Evolutionary conservation across 176 grass and related monocot species (phyloP).

Genomic region (Carex myosuroides): DNA sequence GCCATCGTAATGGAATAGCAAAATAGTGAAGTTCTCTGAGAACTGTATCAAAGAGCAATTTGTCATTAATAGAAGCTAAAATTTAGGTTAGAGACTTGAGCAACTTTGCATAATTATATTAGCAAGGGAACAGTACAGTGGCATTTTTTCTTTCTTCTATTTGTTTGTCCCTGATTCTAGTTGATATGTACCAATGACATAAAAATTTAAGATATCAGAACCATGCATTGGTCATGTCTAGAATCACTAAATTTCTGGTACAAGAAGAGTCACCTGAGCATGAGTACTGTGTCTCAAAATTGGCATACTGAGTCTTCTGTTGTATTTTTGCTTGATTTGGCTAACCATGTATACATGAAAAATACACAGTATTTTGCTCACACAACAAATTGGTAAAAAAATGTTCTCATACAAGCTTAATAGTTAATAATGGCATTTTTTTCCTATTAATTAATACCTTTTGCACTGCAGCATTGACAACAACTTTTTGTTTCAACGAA

Average conservation of each 20-base stretch:
- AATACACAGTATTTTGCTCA: neutral
- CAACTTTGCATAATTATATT: neutral
- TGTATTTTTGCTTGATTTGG: neutral
- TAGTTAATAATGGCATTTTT: neutral
- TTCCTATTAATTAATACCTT: slow-evolving; percentile 42
- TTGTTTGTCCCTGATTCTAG: neutral
- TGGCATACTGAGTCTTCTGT: neutral
- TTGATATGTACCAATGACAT: neutral
- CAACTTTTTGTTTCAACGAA: slow-evolving; percentile 71
- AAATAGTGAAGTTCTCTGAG: slow-evolving; percentile 41
- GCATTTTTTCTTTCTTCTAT: neutral
- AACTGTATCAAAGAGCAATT: slow-evolving; percentile 32
- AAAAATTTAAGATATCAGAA: neutral
- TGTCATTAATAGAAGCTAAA: neutral
- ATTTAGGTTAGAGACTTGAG: neutral
- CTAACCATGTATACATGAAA: neutral
- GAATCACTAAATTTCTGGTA: neutral
- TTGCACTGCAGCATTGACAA: slow-evolving; percentile 78
- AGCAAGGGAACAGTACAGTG: neutral
- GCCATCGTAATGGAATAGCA: slow-evolving; percentile 50
- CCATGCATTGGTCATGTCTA: neutral
- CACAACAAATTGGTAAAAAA: neutral
- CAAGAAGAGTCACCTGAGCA: neutral
- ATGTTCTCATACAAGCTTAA: neutral
- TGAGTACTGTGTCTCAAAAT: neutral